A percentile compares a stretch with the other conserved stretches of the same genome.
These are phyloP conservation scores for Trametes hirsuta DNA, from an alignment of 1,284 basidiomycete genomes.

Conservation along the genomic window DNA sequence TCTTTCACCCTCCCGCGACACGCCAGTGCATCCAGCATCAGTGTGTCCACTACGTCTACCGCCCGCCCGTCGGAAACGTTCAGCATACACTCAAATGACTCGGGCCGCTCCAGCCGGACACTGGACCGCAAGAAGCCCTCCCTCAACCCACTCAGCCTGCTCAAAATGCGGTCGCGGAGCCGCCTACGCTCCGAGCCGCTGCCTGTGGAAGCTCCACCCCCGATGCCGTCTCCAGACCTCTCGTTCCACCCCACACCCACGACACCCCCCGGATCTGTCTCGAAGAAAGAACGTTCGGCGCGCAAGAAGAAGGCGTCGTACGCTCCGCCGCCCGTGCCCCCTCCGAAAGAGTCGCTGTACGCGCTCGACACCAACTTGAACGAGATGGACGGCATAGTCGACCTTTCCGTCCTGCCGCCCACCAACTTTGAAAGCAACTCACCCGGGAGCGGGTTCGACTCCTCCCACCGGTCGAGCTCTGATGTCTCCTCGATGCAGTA, in stretches of 20 bases:
- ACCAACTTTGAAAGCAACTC: constrained; percentile 39
- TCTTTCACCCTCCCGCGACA: constrained; percentile 30
- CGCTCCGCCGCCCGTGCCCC: constrained; percentile 20
- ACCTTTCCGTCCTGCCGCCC: constrained; percentile 43
- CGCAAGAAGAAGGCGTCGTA: constrained; percentile 33
- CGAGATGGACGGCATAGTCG: constrained; percentile 84
- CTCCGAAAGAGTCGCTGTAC: constrained; percentile 36
- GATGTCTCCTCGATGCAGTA: constrained; percentile 30
- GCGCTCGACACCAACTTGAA: constrained; percentile 80
- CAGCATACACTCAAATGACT: constrained; percentile 27
- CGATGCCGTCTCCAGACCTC: constrained; percentile 29
- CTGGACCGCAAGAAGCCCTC: constrained; percentile 29
- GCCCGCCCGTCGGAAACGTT: constrained; percentile 27
- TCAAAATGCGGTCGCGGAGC: constrained; percentile 38
- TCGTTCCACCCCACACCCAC: constrained; percentile 37
- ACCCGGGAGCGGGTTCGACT: constrained; percentile 41
- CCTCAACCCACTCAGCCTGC: constrained; percentile 31
- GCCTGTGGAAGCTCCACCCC: constrained; percentile 22
- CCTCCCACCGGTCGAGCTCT: constrained; percentile 31
- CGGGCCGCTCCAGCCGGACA: constrained; percentile 21
- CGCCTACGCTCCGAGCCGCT: constrained; percentile 32
- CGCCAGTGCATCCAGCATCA: constrained; percentile 28
- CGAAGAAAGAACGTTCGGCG: constrained; percentile 25
- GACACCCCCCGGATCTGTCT: constrained; percentile 39
- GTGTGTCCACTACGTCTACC: constrained; percentile 21